Evolutionary conservation across 164 flowering plant species (phyloP).

Genomic region (grape (Vitis vinifera)): DNA sequence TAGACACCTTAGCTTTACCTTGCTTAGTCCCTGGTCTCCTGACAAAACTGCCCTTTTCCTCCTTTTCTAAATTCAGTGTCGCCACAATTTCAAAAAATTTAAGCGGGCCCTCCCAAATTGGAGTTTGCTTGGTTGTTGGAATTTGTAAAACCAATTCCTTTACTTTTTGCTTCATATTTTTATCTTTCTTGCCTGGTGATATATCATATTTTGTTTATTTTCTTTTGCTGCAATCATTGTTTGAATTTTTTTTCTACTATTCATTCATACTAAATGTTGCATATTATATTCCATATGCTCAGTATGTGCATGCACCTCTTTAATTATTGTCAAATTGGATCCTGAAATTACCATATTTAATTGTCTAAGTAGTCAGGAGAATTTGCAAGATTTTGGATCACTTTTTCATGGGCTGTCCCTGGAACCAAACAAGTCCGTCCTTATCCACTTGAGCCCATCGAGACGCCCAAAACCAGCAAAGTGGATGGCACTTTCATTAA

Average conservation of each 20-base stretch:
- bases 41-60: not conserved
- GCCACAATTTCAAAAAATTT: constrained; percentile 3
- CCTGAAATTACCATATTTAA: no score
- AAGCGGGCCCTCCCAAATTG: not conserved
- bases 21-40: not conserved
- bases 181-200: no score
- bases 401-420: no score
- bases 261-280: no score
- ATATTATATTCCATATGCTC: no score
- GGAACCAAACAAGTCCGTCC: not conserved
- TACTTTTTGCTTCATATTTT: not conserved
- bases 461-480: constrained; percentile 6
- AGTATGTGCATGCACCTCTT: no score
- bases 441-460: not conserved
- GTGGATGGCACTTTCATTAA: constrained; percentile 18
- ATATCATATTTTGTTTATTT: no score
- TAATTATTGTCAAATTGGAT: no score
- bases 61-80: not conserved
- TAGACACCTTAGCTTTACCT: not conserved
- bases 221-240: no score
- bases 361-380: no score
- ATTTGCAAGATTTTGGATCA: no score
- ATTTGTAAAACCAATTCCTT: not conserved
- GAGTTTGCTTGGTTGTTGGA: constrained; percentile 3
- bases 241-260: no score